These are phyloP conservation scores for Nitzschia inconspicua DNA, from an alignment of 108 stramenopile genomes.

Conservation along the genomic window DNA sequence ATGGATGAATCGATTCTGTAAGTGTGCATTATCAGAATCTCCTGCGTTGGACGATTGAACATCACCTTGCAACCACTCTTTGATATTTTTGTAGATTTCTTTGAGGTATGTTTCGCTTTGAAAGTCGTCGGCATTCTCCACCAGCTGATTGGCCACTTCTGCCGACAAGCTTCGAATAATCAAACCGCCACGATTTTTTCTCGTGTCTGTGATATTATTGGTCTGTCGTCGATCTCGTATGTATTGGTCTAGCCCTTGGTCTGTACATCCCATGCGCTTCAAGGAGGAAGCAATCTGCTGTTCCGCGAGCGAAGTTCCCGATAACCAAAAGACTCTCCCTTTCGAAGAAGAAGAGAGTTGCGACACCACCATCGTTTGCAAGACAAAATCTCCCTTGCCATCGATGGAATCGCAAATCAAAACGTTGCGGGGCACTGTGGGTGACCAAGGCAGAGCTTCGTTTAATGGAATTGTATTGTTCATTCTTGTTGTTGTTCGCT, in stretches of 20 bases:
- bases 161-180: slow-evolving; percentile 16
- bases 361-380: slow-evolving; percentile 28
- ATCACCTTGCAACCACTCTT: slow-evolving; percentile 16
- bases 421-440: slow-evolving; percentile 19
- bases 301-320: slow-evolving; percentile 24
- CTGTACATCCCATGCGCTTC: slow-evolving; percentile 40
- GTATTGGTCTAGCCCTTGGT: no score
- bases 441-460: slow-evolving; percentile 37
- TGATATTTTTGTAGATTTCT: slow-evolving; percentile 18
- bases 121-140: neutral
- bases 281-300: slow-evolving; percentile 25
- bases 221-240: slow-evolving; percentile 16
- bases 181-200: neutral
- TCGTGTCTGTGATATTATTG: neutral
- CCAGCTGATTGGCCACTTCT: slow-evolving; percentile 15
- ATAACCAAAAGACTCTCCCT: slow-evolving; percentile 32
- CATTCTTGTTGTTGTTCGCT: slow-evolving; percentile 9
- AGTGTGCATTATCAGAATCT: neutral
- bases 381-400: slow-evolving; percentile 44
- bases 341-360: slow-evolving; percentile 7
- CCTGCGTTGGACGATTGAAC: neutral
- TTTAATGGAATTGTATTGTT: slow-evolving; percentile 32
- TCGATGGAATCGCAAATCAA: slow-evolving; percentile 44
- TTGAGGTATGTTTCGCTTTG: slow-evolving; percentile 31
- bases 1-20: neutral